A percentile compares a stretch with the other conserved stretches of the same genome.
Conservation (phyloP, 768 basidiomycete species). For the Naganishia antarctica region DNA sequence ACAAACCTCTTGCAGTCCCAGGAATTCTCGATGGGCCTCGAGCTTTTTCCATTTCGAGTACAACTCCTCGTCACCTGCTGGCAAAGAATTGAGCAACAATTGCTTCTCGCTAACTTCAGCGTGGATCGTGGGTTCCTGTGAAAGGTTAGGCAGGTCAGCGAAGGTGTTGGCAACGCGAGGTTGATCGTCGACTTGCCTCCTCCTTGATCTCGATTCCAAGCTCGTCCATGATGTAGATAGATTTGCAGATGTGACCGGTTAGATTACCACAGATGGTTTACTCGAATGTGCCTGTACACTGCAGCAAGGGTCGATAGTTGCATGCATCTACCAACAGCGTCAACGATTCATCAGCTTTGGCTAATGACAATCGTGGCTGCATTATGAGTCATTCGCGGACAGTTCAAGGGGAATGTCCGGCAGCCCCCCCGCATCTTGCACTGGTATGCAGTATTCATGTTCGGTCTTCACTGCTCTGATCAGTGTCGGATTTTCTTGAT, state of each 20-base stretch:
- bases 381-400: constrained; percentile 13
- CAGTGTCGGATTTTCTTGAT: too few species aligned
- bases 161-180: too few species aligned
- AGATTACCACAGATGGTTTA: too few species aligned
- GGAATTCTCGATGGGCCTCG: constrained; percentile 87
- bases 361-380: not conserved
- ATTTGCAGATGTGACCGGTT: too few species aligned
- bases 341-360: constrained; percentile 16
- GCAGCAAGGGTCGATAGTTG: too few species aligned
- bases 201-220: constrained; percentile 78
- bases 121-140: constrained; percentile 82
- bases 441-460: not conserved
- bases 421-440: too few species aligned
- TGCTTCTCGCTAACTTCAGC: constrained; percentile 83
- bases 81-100: constrained; percentile 75
- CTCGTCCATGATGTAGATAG: constrained; percentile 66
- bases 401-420: not conserved
- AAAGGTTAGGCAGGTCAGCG: not conserved
- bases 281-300: too few species aligned
- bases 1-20: constrained; percentile 55
- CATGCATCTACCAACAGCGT: not conserved
- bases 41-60: constrained; percentile 98
- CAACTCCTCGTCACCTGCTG: constrained; percentile 70
- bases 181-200: constrained; percentile 70
- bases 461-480: too few species aligned